Evolutionary conservation across 768 basidiomycete species (phyloP).

Genomic region (Coprinopsis sp.): DNA sequence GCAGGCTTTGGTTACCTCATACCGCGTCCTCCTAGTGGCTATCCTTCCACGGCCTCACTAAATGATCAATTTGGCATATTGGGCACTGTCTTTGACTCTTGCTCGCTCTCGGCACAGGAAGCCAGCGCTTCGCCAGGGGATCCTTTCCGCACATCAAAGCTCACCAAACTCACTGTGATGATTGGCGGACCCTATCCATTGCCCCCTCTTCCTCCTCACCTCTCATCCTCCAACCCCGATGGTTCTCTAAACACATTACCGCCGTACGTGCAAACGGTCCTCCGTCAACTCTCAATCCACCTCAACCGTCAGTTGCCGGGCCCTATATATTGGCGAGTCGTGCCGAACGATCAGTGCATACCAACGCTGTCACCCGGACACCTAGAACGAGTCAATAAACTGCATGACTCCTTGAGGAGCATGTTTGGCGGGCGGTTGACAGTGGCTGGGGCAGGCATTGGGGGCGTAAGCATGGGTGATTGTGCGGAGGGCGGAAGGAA

Average conservation of each 20-base stretch:
- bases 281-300: conserved; percentile 41
- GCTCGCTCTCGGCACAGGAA: conserved; percentile 58
- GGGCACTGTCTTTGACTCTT: conserved; percentile 89
- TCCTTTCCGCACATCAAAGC: conserved; percentile 23
- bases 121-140: conserved; percentile 7
- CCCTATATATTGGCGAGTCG: conserved; percentile 51
- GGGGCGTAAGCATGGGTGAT: conserved; percentile 83
- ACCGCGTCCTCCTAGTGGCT: conserved; percentile 64
- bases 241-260: conserved; percentile 10
- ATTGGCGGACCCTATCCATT: conserved; percentile 70
- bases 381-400: conserved; percentile 56
- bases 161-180: conserved; percentile 88
- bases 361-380: conserved; percentile 77
- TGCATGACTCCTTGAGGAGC: conserved; percentile 38
- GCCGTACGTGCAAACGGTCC: conserved; percentile 18
- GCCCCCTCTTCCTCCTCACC: conserved; percentile 21
- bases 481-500: conserved; percentile 73
- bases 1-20: conserved; percentile 93
- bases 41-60: conserved; percentile 24
- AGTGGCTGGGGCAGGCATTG: conserved; percentile 79
- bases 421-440: conserved; percentile 49
- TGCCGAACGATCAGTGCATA: conserved; percentile 64
- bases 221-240: conserved; percentile 21
- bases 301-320: conserved; percentile 44
- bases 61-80: conserved; percentile 46